Base-by-base conservation (phyloP, 139 green algal genomes). In the Desmodesmus armatus region DNA sequence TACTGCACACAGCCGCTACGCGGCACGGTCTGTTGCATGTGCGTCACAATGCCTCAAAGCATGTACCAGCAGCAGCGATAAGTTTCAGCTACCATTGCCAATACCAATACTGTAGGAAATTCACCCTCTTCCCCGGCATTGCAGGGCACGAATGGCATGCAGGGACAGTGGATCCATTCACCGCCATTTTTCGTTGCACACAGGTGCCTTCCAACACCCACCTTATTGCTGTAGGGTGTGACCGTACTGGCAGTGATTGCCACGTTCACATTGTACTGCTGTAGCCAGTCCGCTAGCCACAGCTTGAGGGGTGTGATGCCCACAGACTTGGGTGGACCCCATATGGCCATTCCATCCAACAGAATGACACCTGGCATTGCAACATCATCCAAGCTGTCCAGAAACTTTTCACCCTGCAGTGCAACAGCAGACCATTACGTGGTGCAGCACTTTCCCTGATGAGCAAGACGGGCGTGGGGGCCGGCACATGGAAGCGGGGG, bases 151-250 rank as follows among this genome's bases (percentile, higher is more conserved):
- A 21, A 55, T 21, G 9, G 13, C 47, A n/a, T n/a, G 9, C 47
- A 55, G 47, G 13, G 13, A 7, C 47, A 55, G 47, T 13, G 9
- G 7, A 55, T 55, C 47, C 47, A 55, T 55, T 55, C 9, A 55
- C 9, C 47, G 7, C 9, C 13, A 13, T 55, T 55, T 7, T 55
- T 55, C 13, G 9, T 13, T 55, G 47, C 47, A 55, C n/a, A 13
- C 47, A 55, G 47, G 47, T 55, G 9, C 47, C 7, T 21, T 55
- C 47, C n/a, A 66, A 0, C 0, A 43, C 63, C 15, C 31, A 66
- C 79, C 70, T 86, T 86, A 39, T 86, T 80, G 53, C 80, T 86
- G 39, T 13, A 60, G 5, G 80, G 67, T 33, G 80, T 86, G 15
- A 49, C 80, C 58, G 80, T 67, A 31, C 67, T 86, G 35, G 66